These are phyloP conservation scores for Cavenderia fasciculata DNA, from an alignment of 78 protist genomes.

Conservation along the genomic window DNA sequence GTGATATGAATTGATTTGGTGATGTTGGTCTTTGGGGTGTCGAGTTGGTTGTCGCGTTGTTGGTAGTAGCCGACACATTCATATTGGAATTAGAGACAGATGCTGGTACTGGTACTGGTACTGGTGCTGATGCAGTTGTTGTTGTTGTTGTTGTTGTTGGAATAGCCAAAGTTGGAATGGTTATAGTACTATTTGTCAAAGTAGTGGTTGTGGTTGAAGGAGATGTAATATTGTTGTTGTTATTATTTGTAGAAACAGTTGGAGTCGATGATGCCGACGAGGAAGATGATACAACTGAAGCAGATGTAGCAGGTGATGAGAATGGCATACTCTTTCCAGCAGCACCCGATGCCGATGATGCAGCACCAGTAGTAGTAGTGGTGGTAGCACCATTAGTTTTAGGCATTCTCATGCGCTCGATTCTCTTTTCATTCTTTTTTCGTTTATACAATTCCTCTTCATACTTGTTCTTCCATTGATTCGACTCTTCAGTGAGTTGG, in stretches of 20 bases:
- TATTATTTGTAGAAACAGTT: neutral
- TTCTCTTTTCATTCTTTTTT: constrained; percentile 65
- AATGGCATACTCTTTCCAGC: neutral
- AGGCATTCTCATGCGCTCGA: constrained; percentile 56
- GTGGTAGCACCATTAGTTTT: neutral
- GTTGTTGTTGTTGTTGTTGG: neutral
- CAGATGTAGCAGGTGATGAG: neutral
- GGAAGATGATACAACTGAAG: neutral
- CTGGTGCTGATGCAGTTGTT: neutral
- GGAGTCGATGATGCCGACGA: neutral
- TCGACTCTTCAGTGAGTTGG: constrained; percentile 22
- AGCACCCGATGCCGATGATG: neutral
- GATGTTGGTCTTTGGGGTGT: neutral
- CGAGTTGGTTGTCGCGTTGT: too few relatives aligned
- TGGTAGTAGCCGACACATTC: too few relatives aligned
- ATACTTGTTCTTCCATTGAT: constrained; percentile 70
- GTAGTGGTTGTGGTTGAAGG: neutral
- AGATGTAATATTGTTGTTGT: neutral
- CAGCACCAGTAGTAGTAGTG: neutral
- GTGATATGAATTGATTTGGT: constrained; percentile 9
- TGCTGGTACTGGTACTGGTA: neutral
- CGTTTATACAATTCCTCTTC: constrained; percentile 71
- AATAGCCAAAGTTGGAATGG: neutral
- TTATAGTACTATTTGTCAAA: neutral
- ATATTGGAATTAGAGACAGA: neutral